Base-by-base conservation (phyloP, 2,329 filamentous ascomycete genomes). In the Alternaria sp. region DNA sequence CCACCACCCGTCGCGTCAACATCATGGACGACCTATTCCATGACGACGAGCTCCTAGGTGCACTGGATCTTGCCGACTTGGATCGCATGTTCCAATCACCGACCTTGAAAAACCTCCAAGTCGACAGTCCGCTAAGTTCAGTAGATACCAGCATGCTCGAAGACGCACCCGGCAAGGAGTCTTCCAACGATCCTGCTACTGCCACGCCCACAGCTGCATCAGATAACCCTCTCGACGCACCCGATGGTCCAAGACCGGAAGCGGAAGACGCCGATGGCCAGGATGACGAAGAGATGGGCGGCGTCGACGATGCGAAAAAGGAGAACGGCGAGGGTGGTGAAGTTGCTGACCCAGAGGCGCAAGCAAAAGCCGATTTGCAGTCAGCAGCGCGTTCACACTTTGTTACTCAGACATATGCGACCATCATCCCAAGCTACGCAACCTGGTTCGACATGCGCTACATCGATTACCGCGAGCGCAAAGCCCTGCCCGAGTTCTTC, bases 371-470 rank as follows among this genome's bases (percentile, higher is more conserved):
- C 58, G 88, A 88, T 4, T 85, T 94, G 60, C 94, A 97, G 83
- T 90, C 92, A 46, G 91, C 93, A 5, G 96, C 96, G 55, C 92
- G 95, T 69, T 92, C 95, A 72, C 94, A 98, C 76, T 89, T 99
- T 59, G 92, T 97, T 65, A 89, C 93, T 14, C 96, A 99, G 82
- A 96, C 94, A 45, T 95, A 97, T 78, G 91, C 94, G 66, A 98
- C 98, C 76, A 94, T 99, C 67, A 88, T 99, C 21, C 96, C 96
- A 21, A 98, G 95, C 79, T 99, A 99, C 82, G 96, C 94, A 78
- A 96, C 92, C 14, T 99, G 96, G 96, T 99, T 99, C 80, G 96
- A 99, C 81, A 97, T 99, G 95, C 92, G 94, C 79, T 87, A 88
- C 54, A 91, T 99, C 76, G 92, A 97, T 81, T 88, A 89, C 64